Evolutionary conservation across 2,329 filamentous ascomycete genomes (phyloP), one percentile per base, ranked within the genome.

Genomic region (Pleomassaria siparia): DNA sequence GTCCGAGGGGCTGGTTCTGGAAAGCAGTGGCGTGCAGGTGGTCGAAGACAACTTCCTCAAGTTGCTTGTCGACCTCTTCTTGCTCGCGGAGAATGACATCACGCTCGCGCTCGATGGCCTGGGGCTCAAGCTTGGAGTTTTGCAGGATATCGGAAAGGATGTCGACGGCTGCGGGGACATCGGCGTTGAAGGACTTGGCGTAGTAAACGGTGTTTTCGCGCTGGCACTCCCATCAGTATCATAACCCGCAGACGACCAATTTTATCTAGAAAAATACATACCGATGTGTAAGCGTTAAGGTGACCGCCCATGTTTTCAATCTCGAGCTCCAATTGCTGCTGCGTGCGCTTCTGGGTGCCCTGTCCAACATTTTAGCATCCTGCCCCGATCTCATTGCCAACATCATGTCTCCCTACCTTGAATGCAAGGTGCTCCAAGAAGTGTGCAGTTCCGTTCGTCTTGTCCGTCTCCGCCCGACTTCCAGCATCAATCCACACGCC

Each of bases 231-330:
- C 55, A 54, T 69, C 60, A 68, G 52, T 53, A 47, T 26, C 37
- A 39, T 28, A 25, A 32, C 42, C 13, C 43, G 18, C 52, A 69
- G 33, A 32, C n/a, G n/a, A n/a, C n/a, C n/a, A n/a, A n/a, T n/a
- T n/a, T n/a, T n/a, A n/a, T n/a, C n/a, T n/a, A n/a, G n/a, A n/a
- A n/a, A n/a, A n/a, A n/a, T n/a, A 58, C 87, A 70, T 85, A 96
- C 91, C 80, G 92, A 97, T 67, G 94, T 99, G 82, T 99, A 99
- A 74, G 94, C 94, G 78, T 99, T 99, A 67, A 99, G 83, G 80
- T 99, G 94, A 59, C 90, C 94, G 74, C 94, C 94, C 89, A 99
- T 96, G 80, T 99, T 99, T 83, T 99, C 94, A 71, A 99, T 97
- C 81, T 99, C 94, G 59, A 99, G 86, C 81, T 99, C 94, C 73